Conservation (phyloP, 148 eudicot species). For the Nyssa sinensis region DNA sequence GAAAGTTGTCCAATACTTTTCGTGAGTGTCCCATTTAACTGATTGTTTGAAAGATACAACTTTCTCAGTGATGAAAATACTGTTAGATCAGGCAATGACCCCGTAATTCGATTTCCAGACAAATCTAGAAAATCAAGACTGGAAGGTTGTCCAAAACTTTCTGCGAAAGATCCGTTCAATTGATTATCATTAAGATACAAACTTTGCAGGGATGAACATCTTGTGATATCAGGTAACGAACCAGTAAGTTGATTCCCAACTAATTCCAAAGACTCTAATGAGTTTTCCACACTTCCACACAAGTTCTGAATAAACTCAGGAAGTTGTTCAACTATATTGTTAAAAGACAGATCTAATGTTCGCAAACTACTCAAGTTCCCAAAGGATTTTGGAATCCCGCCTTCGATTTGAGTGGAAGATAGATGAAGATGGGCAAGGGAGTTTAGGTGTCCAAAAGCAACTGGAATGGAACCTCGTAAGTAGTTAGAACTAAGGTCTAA, state of each 20-base stretch:
- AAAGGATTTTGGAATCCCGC: slow-evolving; percentile 1
- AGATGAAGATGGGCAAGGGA: slow-evolving; percentile 19
- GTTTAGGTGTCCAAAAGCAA: neutral
- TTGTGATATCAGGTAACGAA: slow-evolving; percentile 17
- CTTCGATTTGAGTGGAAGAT: slow-evolving; percentile 2
- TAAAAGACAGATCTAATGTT: neutral
- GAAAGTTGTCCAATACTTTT: slow-evolving; percentile 21
- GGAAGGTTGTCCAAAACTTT: neutral
- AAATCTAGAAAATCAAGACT: neutral
- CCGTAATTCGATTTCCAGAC: slow-evolving; percentile 9
- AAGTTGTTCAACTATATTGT: slow-evolving; percentile 4
- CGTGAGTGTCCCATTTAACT: slow-evolving; percentile 18
- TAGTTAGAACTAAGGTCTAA: slow-evolving; percentile 18
- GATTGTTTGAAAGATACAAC: slow-evolving; percentile 10
- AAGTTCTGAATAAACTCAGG: slow-evolving; percentile 2
- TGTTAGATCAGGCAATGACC: slow-evolving; percentile 22
- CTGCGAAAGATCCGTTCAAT: slow-evolving; percentile 8
- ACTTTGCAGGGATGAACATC: neutral
- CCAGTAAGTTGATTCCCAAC: slow-evolving; percentile 10
- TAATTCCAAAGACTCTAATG: neutral
- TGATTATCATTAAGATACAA: neutral
- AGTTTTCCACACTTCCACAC: neutral
- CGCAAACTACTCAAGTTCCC: slow-evolving; percentile 1
- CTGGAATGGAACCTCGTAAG: slow-evolving; percentile 17
- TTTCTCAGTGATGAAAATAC: slow-evolving; percentile 12